Percentiles rank a stretch among this genome's conserved stretches.
phyloP scores from a whole-genome alignment of 2,329 filamentous ascomycete genomes.

The Talaromyces islandicus region DNA sequence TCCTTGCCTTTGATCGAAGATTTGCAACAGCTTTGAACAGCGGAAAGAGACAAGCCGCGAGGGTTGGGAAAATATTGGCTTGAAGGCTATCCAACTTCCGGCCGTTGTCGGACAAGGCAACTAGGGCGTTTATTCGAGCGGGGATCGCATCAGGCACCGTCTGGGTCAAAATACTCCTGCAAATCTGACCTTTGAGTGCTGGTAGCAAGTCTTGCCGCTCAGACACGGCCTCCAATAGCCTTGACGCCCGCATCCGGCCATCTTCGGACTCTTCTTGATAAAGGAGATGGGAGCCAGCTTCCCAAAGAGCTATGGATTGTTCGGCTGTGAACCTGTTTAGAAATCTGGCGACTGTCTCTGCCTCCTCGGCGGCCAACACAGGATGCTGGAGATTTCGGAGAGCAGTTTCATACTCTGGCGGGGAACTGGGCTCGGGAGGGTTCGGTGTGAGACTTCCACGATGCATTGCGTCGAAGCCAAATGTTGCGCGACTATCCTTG shows the following conservation, averaged over 20 bases:
- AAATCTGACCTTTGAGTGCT: constrained; percentile 26
- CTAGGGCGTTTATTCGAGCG: constrained; percentile 32
- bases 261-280: constrained; percentile 29
- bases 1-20: constrained; percentile 32
- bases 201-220: constrained; percentile 34
- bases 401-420: constrained; percentile 33
- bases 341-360: constrained; percentile 26
- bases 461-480: constrained; percentile 38
- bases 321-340: constrained; percentile 33
- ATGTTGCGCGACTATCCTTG: constrained; percentile 24
- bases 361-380: constrained; percentile 32
- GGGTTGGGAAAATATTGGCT: constrained; percentile 32
- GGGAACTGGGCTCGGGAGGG: constrained; percentile 32
- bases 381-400: constrained; percentile 27
- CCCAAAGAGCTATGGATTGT: constrained; percentile 35
- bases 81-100: constrained; percentile 36
- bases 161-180: constrained; percentile 29
- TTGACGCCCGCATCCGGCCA: constrained; percentile 29
- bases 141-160: constrained; percentile 32
- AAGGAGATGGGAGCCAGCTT: constrained; percentile 32
- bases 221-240: constrained; percentile 31
- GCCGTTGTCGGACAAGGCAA: constrained; percentile 37
- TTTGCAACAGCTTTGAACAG: constrained; percentile 32
- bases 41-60: constrained; percentile 33
- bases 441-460: constrained; percentile 32